Conservation (phyloP, 176 grass and related monocot genomes). For the Chloris gayana region DNA sequence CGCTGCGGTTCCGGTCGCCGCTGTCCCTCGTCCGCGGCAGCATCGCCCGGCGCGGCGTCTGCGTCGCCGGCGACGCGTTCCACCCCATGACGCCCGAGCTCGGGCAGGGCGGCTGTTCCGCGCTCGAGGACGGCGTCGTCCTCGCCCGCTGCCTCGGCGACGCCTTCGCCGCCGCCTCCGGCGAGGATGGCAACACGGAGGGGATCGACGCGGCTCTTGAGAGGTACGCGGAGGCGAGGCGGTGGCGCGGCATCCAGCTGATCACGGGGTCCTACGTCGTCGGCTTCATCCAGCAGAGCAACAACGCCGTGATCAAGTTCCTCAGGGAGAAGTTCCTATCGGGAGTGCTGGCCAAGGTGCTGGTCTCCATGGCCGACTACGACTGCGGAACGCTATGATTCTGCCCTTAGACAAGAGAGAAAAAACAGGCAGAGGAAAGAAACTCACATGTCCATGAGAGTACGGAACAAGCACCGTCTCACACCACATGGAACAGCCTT, state of each 20-base stretch:
- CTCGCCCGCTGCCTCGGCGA: conserved; percentile 66
- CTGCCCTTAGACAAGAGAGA: not conserved
- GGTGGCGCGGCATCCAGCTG: conserved; percentile 59
- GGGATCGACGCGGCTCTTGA: conserved; percentile 30
- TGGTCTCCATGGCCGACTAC: conserved; percentile 43
- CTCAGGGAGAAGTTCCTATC: conserved; percentile 60
- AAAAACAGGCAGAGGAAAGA: not conserved
- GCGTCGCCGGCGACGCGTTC: conserved; percentile 75
- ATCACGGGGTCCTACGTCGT: conserved; percentile 45
- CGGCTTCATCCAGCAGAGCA: conserved; percentile 63
- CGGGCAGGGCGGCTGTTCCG: conserved; percentile 70
- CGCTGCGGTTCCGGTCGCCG: conserved; percentile 68
- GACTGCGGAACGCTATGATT: conserved; percentile 44
- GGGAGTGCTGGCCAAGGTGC: conserved; percentile 21
- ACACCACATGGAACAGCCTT: not conserved
- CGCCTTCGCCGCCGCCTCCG: not conserved
- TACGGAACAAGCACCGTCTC: not conserved
- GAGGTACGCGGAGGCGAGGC: conserved; percentile 49
- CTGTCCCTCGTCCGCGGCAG: conserved; percentile 56
- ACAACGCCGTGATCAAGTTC: conserved; percentile 38
- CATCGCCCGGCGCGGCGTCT: conserved; percentile 61
- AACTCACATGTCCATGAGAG: not conserved
- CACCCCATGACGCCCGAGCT: conserved; percentile 92
- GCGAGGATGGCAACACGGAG: not conserved
- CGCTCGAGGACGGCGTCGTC: conserved; percentile 76